These are phyloP conservation scores for Nitzschia palea DNA, from an alignment of 108 stramenopile genomes.

Conservation along the genomic window DNA sequence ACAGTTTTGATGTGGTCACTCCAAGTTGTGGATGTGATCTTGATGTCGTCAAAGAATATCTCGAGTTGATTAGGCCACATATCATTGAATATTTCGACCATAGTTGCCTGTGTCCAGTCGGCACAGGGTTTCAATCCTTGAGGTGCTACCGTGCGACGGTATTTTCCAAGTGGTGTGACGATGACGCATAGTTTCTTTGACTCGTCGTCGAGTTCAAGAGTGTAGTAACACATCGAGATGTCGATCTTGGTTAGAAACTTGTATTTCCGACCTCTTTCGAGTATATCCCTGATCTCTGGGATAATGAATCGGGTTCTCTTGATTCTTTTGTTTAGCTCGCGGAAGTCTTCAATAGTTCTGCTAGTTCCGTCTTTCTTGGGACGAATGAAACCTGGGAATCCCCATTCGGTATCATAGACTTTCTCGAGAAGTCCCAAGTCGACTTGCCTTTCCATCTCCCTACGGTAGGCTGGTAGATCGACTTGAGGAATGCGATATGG, in stretches of 20 bases:
- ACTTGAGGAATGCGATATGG: slow-evolving; percentile 19
- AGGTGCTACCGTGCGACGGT: slow-evolving; percentile 20
- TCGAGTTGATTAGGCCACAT: slow-evolving; percentile 20
- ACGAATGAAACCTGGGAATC: slow-evolving; percentile 26
- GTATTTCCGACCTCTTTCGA: slow-evolving; percentile 19
- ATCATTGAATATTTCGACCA: slow-evolving; percentile 31
- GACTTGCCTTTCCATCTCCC: slow-evolving; percentile 21
- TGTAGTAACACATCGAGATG: slow-evolving; percentile 24
- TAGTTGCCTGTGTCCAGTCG: slow-evolving; percentile 37
- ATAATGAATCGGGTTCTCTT: neutral
- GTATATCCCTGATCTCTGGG: slow-evolving; percentile 44
- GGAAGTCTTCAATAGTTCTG: slow-evolving; percentile 37
- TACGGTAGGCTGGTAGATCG: slow-evolving; percentile 19
- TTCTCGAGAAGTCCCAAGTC: slow-evolving; percentile 21
- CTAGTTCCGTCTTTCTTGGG: slow-evolving; percentile 37
- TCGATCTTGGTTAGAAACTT: slow-evolving; percentile 36
- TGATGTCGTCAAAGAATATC: slow-evolving; percentile 41
- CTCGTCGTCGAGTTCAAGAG: slow-evolving; percentile 21
- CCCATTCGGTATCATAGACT: slow-evolving; percentile 4
- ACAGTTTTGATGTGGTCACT: slow-evolving; percentile 29
- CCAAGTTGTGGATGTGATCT: slow-evolving; percentile 24
- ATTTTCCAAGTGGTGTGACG: slow-evolving; percentile 31
- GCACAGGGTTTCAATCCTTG: slow-evolving; percentile 16
- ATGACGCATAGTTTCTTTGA: slow-evolving; percentile 29
- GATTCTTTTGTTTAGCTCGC: slow-evolving; percentile 32